A percentile compares a stretch with the other conserved stretches of the same genome.
These are phyloP conservation scores for Voacanga thouarsii DNA, from an alignment of 257 asterid genomes.

Conservation along the genomic window DNA sequence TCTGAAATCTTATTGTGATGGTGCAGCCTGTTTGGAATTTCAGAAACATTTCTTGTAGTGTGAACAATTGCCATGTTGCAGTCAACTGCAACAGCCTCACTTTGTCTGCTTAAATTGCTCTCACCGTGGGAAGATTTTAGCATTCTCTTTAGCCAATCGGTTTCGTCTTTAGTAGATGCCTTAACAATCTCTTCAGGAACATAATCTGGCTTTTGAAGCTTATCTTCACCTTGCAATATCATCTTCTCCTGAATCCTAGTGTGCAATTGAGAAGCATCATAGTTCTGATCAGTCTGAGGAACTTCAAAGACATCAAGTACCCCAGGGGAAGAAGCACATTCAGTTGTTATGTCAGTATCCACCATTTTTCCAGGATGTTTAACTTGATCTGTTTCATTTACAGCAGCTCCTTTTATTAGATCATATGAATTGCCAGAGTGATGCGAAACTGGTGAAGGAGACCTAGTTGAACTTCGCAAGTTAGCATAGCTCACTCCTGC, in stretches of 20 bases:
- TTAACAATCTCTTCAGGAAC: constrained; percentile 27
- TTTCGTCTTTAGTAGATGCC: constrained; percentile 38
- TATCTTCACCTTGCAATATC: constrained; percentile 22
- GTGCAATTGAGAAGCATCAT: constrained; percentile 25
- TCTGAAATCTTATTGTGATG: constrained; percentile 36
- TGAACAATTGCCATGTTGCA: constrained; percentile 38
- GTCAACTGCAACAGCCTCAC: constrained; percentile 39
- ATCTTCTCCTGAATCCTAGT: constrained; percentile 26
- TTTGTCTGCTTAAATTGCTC: constrained; percentile 37
- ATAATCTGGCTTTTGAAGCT: constrained; percentile 29
- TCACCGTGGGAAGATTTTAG: constrained; percentile 40
- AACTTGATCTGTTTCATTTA: constrained; percentile 26
- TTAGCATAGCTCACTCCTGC: constrained; percentile 42
- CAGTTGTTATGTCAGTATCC: constrained; percentile 24
- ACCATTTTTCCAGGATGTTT: constrained; percentile 17
- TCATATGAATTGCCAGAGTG: constrained; percentile 26
- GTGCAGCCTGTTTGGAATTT: constrained; percentile 24
- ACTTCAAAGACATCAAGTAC: constrained; percentile 91
- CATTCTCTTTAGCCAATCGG: constrained; percentile 61
- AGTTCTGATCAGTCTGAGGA: constrained; percentile 49
- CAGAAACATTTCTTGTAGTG: constrained; percentile 29
- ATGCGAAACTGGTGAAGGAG: constrained; percentile 45
- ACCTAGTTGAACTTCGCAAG: constrained; percentile 26
- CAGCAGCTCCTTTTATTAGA: constrained; percentile 16
- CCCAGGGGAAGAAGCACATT: constrained; percentile 35